These are phyloP conservation scores for Penicillium sp. DNA, from an alignment of 2,329 filamentous ascomycete species.

Conservation along the genomic window DNA sequence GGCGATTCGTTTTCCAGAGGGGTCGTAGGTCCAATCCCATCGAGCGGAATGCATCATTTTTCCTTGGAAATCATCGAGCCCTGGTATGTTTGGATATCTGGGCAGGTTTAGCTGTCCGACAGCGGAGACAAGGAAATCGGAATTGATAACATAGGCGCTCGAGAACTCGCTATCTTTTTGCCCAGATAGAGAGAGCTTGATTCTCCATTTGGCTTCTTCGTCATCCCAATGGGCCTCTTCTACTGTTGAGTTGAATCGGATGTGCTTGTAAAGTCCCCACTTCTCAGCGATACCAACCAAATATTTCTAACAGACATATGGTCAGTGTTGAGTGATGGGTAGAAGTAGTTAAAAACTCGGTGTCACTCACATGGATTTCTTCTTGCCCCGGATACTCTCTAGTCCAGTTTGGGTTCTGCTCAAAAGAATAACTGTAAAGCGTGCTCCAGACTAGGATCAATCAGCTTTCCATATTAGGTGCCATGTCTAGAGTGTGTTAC, in stretches of 20 bases:
- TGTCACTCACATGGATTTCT: constrained; percentile 53
- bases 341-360: not conserved
- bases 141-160: constrained; percentile 53
- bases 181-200: constrained; percentile 50
- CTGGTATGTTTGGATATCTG: constrained; percentile 51
- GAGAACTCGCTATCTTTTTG: constrained; percentile 59
- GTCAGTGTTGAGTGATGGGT: not conserved
- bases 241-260: constrained; percentile 59
- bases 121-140: constrained; percentile 59
- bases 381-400: constrained; percentile 61
- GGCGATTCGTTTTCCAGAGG: constrained; percentile 57
- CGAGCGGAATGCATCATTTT: constrained; percentile 59
- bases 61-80: constrained; percentile 51
- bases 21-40: constrained; percentile 62
- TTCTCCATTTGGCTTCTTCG: constrained; percentile 52
- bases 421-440: constrained; percentile 63
- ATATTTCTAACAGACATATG: constrained; percentile 43
- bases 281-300: constrained; percentile 56
- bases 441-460: constrained; percentile 48
- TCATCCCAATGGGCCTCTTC: constrained; percentile 59
- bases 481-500: constrained; percentile 22
- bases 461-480: not conserved
- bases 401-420: constrained; percentile 60
- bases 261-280: constrained; percentile 57
- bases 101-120: constrained; percentile 62